Conservation (phyloP, 805 yeast species). For the Candida ascalaphidarum region DNA sequence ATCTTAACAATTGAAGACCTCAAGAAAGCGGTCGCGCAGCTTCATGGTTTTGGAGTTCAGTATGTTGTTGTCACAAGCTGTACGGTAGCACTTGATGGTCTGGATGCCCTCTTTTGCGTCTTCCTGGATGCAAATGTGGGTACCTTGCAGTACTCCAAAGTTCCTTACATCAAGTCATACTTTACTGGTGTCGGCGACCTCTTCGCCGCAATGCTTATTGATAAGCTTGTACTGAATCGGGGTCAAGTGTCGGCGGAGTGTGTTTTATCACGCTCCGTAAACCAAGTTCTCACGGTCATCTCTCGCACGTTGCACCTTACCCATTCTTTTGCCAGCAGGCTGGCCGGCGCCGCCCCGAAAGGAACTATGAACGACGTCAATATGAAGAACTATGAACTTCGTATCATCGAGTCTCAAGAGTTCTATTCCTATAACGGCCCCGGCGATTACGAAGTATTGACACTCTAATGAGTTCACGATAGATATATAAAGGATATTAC, state of each 20-base stretch:
- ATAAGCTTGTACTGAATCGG: conserved; percentile 39
- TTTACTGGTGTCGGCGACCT: conserved; percentile 95
- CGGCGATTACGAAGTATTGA: no score
- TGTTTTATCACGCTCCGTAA: conserved; percentile 28
- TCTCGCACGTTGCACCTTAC: conserved; percentile 42
- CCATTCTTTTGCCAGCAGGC: conserved; percentile 19
- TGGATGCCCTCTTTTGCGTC: conserved; percentile 15
- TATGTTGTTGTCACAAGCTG: conserved; percentile 10
- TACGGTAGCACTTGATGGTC: conserved; percentile 6
- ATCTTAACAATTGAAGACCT: conserved; percentile 4
- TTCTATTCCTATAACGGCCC: conserved; percentile 15
- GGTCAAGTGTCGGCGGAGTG: conserved; percentile 3
- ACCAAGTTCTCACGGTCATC: conserved; percentile 52
- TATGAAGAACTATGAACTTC: conserved; percentile 68
- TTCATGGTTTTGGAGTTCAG: conserved; percentile 5
- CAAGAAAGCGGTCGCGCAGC: conserved; percentile 4
- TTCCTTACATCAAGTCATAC: conserved; percentile 65
- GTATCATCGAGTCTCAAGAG: conserved; percentile 53
- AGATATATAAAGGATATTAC: no score
- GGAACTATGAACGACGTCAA: conserved; percentile 50
- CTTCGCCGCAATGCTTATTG: conserved; percentile 72
- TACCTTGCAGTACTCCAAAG: conserved; percentile 28
- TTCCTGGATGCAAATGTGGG: conserved; percentile 4
- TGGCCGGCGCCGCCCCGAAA: conserved; percentile 1
- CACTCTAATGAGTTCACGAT: no score